Conservation (phyloP, 257 asterid genomes). For the Nyctanthes arbortristis region DNA sequence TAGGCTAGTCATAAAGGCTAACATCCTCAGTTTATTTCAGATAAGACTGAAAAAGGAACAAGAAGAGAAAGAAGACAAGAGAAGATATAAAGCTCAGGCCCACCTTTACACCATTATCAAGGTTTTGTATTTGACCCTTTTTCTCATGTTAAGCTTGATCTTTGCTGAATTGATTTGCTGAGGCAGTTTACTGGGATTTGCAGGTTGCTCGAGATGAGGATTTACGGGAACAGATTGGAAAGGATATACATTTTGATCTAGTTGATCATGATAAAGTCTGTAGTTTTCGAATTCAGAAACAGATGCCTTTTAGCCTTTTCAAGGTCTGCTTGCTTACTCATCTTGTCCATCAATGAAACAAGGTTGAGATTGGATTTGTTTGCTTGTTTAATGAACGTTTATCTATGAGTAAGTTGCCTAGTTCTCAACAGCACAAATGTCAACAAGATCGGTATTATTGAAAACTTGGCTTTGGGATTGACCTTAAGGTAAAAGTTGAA, state of each 20-base stretch:
- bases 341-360: slow-evolving; percentile 17
- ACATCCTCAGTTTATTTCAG: slow-evolving; percentile 43
- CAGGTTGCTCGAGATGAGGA: slow-evolving; percentile 99
- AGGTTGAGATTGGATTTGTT: neutral
- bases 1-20: slow-evolving; percentile 23
- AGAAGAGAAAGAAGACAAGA: slow-evolving; percentile 96
- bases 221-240: slow-evolving; percentile 87
- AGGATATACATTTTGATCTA: slow-evolving; percentile 86
- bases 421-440: neutral
- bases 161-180: slow-evolving; percentile 19
- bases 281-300: slow-evolving; percentile 92
- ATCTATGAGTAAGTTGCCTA: neutral
- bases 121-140: slow-evolving; percentile 41
- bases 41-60: slow-evolving; percentile 93
- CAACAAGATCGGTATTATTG: neutral
- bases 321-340: slow-evolving; percentile 53
- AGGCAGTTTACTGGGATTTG: slow-evolving; percentile 25
- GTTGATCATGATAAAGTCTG: slow-evolving; percentile 98
- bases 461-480: neutral
- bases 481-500: neutral
- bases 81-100: slow-evolving; percentile 91
- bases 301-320: slow-evolving; percentile 72
- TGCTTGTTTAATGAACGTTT: neutral
- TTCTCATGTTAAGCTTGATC: slow-evolving; percentile 3
- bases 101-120: slow-evolving; percentile 95